A percentile compares a stretch with the other conserved stretches of the same genome.
Conservation (phyloP, 345 rosid genomes). For the Geranium brycei region DNA sequence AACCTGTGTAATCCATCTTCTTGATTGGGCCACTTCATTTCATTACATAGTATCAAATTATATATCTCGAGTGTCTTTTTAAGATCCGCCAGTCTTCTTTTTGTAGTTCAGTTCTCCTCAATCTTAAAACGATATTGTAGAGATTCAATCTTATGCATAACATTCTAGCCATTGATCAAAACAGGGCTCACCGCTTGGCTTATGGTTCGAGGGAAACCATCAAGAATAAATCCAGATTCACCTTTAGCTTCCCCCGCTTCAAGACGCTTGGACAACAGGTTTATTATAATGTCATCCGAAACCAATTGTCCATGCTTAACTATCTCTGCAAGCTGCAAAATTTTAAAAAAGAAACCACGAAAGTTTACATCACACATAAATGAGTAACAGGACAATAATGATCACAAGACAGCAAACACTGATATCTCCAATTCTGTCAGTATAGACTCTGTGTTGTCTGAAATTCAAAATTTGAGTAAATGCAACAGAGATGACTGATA, state of each 20-base stretch:
- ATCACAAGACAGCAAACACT: background rate
- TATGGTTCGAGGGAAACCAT: slow-evolving; percentile 91
- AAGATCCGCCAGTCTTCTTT: no score
- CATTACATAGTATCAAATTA: no score
- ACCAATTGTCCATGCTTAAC: slow-evolving; percentile 79
- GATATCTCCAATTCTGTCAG: background rate
- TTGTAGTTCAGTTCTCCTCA: background rate
- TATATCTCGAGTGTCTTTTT: no score
- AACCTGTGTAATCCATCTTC: no score
- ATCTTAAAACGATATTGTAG: background rate
- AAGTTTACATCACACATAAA: background rate
- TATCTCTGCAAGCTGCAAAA: slow-evolving; percentile 64
- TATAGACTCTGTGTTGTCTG: background rate
- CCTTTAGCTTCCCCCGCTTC: slow-evolving; percentile 59
- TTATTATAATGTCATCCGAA: slow-evolving; percentile 77
- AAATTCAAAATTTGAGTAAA: no score
- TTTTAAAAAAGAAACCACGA: background rate
- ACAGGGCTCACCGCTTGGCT: slow-evolving; percentile 72
- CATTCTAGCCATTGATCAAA: slow-evolving; percentile 4
- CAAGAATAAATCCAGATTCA: slow-evolving; percentile 91
- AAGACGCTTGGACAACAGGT: slow-evolving; percentile 66
- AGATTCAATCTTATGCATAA: background rate
- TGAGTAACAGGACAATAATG: background rate
- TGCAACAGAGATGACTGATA: no score
- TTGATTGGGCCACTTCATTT: no score